Percentiles rank a stretch among this genome's conserved stretches.
phyloP scores from a whole-genome alignment of 2,329 filamentous ascomycete genomes.

The Phoma herbarum region DNA sequence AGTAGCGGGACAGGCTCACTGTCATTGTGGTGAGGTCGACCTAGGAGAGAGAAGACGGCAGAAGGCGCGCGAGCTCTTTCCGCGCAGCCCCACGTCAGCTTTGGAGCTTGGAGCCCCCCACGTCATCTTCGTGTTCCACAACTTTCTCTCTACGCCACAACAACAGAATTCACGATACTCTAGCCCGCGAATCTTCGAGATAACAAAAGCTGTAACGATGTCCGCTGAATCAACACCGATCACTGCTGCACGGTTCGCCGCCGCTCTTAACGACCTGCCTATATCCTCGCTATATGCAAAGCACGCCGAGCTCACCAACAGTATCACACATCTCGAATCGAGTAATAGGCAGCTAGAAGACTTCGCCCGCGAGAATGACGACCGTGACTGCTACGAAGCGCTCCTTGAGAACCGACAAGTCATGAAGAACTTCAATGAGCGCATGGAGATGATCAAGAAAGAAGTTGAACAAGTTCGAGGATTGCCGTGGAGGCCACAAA shows the following conservation, averaged over 20 bases:
- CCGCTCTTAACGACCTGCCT: slow-evolving; percentile 73
- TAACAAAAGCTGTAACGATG: slow-evolving; percentile 56
- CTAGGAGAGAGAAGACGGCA: not conserved
- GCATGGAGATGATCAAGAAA: slow-evolving; percentile 68
- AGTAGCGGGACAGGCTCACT: not conserved
- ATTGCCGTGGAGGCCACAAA: slow-evolving; percentile 58
- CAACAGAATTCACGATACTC: not conserved
- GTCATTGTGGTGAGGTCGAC: not conserved
- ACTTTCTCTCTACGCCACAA: slow-evolving; percentile 1
- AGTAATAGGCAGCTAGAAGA: slow-evolving; percentile 77
- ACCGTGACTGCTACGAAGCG: slow-evolving; percentile 77
- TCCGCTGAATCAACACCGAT: slow-evolving; percentile 71
- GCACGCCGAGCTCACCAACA: slow-evolving; percentile 78
- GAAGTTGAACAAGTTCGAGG: slow-evolving; percentile 71
- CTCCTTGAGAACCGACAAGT: slow-evolving; percentile 76
- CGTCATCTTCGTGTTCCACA: not conserved
- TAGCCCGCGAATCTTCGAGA: not conserved
- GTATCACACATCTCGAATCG: slow-evolving; percentile 75
- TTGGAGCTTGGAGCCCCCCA: slow-evolving; percentile 6
- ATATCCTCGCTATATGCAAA: slow-evolving; percentile 75
- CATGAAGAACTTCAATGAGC: slow-evolving; percentile 72
- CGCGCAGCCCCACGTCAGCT: slow-evolving; percentile 15
- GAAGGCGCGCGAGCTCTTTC: not conserved
- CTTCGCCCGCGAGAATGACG: slow-evolving; percentile 62
- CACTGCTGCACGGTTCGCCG: slow-evolving; percentile 68